Conservation (phyloP, 495 filamentous ascomycete genomes). For the Podospora tetraspora region DNA sequence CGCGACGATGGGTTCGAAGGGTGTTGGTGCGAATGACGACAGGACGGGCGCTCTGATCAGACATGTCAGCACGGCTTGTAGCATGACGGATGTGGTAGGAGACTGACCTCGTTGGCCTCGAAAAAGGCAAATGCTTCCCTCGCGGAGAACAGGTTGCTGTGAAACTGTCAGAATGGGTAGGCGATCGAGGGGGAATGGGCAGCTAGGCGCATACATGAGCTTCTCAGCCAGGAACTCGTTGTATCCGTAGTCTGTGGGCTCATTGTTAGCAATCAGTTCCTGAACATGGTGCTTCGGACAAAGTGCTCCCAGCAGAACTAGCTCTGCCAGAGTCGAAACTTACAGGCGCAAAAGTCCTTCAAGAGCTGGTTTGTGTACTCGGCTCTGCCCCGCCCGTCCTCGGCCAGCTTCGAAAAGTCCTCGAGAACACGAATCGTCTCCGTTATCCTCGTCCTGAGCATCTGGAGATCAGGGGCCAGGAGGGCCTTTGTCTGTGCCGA, state of each 20-base stretch:
- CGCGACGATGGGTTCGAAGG: conserved; percentile 82
- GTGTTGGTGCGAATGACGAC: conserved; percentile 85
- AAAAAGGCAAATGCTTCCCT: conserved; percentile 97
- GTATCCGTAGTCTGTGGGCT: conserved; percentile 69
- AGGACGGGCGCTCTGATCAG: conserved; percentile 57
- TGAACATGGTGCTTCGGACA: neutral
- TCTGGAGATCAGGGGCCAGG: conserved; percentile 80
- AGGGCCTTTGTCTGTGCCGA: conserved; percentile 44
- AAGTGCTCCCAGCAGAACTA: neutral
- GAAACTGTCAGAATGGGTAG: conserved; percentile 30
- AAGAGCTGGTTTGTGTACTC: conserved; percentile 84
- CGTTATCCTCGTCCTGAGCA: conserved; percentile 84
- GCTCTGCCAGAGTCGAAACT: neutral
- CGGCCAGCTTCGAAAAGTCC: conserved; percentile 72
- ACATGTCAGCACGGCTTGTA: neutral
- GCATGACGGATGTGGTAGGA: neutral
- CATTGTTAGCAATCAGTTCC: conserved; percentile 1
- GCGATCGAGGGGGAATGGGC: neutral
- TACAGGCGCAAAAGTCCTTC: conserved; percentile 80
- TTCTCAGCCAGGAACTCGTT: conserved; percentile 46
- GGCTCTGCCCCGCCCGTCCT: conserved; percentile 70
- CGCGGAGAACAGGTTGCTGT: conserved; percentile 74
- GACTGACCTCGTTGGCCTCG: conserved; percentile 80
- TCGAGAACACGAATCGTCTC: conserved; percentile 89
- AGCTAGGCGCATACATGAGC: conserved; percentile 20